These are phyloP conservation scores for Pseudogymnoascus sp. DNA, from an alignment of 2,329 filamentous ascomycete species.

Conservation along the genomic window DNA sequence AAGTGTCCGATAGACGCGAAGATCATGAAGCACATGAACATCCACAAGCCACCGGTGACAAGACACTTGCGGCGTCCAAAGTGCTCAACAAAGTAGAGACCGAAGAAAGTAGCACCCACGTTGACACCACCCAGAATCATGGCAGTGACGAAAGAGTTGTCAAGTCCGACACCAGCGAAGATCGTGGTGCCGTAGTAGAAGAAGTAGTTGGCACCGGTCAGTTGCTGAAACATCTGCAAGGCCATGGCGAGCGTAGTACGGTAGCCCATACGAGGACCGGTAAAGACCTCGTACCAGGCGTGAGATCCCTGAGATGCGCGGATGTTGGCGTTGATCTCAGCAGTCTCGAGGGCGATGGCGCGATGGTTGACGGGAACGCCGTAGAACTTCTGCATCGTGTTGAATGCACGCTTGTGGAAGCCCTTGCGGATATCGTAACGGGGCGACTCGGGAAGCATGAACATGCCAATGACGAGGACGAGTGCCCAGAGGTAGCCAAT, in stretches of 20 bases:
- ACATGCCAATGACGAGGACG: constrained; percentile 42
- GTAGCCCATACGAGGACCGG: constrained; percentile 49
- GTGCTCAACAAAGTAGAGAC: constrained; percentile 59
- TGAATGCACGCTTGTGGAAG: constrained; percentile 39
- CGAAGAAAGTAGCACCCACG: constrained; percentile 56
- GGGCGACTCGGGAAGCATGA: constrained; percentile 48
- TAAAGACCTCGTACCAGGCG: constrained; percentile 57
- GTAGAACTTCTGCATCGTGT: constrained; percentile 45
- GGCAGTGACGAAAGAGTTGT: constrained; percentile 57
- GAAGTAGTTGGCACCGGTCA: constrained; percentile 56
- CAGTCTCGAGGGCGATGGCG: constrained; percentile 41
- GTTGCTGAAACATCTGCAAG: constrained; percentile 60
- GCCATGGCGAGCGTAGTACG: constrained; percentile 54
- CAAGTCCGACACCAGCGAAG: constrained; percentile 57
- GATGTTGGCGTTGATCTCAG: constrained; percentile 39
- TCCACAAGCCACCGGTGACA: constrained; percentile 56
- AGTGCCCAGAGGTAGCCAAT: constrained; percentile 45
- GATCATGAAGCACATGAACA: constrained; percentile 56
- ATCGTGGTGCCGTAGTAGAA: constrained; percentile 60
- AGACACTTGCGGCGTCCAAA: constrained; percentile 61
- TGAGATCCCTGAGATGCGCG: constrained; percentile 41
- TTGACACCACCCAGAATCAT: constrained; percentile 63
- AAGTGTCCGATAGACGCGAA: constrained; percentile 47
- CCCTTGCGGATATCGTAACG: constrained; percentile 44
- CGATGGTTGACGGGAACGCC: constrained; percentile 35